phyloP scores from a whole-genome alignment of 2,329 filamentous ascomycete genomes.

The Cytospora paraplurivora region DNA sequence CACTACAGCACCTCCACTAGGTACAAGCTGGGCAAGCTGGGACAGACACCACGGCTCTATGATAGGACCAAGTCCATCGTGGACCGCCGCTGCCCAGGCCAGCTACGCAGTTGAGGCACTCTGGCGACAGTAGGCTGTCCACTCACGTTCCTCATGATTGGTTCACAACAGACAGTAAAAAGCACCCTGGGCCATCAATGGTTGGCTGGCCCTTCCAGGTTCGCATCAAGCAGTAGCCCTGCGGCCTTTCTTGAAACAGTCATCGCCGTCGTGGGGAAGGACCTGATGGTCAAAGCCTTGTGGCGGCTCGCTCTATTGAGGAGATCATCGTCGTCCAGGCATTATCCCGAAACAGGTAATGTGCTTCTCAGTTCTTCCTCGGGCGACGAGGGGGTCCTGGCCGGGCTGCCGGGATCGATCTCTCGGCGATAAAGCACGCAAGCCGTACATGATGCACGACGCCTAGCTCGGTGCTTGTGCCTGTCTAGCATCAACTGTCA shows the following conservation, averaged over 20 bases:
- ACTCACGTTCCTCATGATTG: no score
- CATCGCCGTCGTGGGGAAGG: neutral
- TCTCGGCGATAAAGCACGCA: neutral
- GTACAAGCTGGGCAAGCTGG: no score
- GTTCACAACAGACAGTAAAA: no score
- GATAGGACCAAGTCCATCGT: no score
- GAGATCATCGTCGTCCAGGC: neutral
- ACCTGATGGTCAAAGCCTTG: neutral
- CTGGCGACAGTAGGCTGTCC: no score
- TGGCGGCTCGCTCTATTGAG: neutral
- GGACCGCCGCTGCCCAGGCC: no score
- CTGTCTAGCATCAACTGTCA: neutral
- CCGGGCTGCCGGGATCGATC: neutral
- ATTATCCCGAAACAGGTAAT: neutral
- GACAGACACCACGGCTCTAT: no score
- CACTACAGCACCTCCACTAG: neutral
- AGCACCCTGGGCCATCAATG: no score
- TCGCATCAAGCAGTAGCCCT: no score
- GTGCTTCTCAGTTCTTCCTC: neutral
- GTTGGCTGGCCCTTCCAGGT: no score
- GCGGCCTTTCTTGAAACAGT: no score
- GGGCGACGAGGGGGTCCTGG: neutral
- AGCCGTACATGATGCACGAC: conserved; percentile 1
- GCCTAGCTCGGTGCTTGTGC: neutral
- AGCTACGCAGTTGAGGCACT: no score